Base-by-base conservation (phyloP, 257 asterid species). In the Solanum sejunctum region DNA sequence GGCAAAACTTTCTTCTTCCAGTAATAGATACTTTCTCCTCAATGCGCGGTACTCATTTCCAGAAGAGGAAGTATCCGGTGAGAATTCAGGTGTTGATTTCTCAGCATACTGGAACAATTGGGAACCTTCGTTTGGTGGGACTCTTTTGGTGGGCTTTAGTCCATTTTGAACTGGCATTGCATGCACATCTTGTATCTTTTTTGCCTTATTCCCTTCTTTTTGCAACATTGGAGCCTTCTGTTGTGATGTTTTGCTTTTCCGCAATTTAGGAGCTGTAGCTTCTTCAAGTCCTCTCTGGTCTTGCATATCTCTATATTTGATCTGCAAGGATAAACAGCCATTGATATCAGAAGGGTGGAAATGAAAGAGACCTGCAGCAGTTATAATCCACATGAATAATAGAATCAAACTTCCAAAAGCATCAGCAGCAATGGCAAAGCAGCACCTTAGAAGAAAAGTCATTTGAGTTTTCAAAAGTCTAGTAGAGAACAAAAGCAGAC, bases 1-100 rank as follows among this genome's bases (percentile, higher is more conserved):
- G 43, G 93, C 94, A 36, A 85, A 92, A 87, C 95, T 91, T 56
- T 95, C 97, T 85, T 93, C 97, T 88, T 96, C 99, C 86, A 96
- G 84, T 43, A 91, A 86, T 90, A 95, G 87, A 89, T 93, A 95
- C 84, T 95, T 95, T 8, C 92, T 91, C 92, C 98, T 92, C n/a
- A 94, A 90, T 60, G 92, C 91, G 82, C 97, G 88, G 85, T 92
- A 96, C 21, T 91, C 97, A 58, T 91, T 88, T n/a, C 91, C 97
- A 26, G 90, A 84, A 16, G 90, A 64, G 23, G 94, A 88, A 12
- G 93, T 72, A 77, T 93, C 94, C 11, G 85, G 85, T 51, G 86
- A 49, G 16, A 91, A 86, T 52, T 92, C 93, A 11, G 91, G 89
- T 71, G 75, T 81, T 43, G 85, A 87, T 90, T 85, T 89, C 67